These are phyloP conservation scores for Batkoa obscura DNA, from an alignment of 371 early-diverging fungal genomes.

Conservation along the genomic window DNA sequence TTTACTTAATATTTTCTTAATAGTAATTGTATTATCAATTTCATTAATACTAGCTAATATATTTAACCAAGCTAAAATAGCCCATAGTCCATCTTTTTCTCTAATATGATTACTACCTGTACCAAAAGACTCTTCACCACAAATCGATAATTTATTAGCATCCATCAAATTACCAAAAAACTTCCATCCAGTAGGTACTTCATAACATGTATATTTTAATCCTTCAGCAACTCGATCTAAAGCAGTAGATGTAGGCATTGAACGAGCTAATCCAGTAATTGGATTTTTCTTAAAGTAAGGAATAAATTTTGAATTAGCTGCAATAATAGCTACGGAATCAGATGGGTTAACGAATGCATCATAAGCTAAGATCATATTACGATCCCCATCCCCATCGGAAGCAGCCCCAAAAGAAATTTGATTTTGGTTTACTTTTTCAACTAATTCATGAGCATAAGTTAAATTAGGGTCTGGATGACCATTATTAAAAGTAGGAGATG, in stretches of 20 bases:
- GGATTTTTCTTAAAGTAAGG: constrained; percentile 82
- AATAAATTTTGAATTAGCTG: constrained; percentile 68
- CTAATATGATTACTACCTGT: constrained; percentile 95
- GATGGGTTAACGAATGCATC: constrained; percentile 89
- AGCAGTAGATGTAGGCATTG: constrained; percentile 90
- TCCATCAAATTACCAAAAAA: constrained; percentile 99
- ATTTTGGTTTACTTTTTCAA: constrained; percentile 67
- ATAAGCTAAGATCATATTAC: constrained; percentile 93
- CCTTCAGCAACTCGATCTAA: constrained; percentile 77
- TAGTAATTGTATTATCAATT: constrained; percentile 22
- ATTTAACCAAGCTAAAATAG: constrained; percentile 88
- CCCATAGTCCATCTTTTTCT: constrained; percentile 98
- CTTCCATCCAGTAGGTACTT: constrained; percentile 88
- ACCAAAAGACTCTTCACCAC: constrained; percentile 96
- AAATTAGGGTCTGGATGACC: constrained; percentile 96
- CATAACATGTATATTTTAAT: constrained; percentile 54
- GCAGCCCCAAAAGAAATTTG: constrained; percentile 82
- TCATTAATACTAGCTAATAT: constrained; percentile 65
- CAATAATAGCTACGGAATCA: constrained; percentile 93
- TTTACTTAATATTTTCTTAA: constrained; percentile 56
- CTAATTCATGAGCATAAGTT: constrained; percentile 89
- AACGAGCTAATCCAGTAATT: constrained; percentile 76
- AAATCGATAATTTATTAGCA: constrained; percentile 80
- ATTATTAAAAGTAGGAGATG: constrained; percentile 77
- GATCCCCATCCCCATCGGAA: constrained; percentile 82